Percentiles rank a stretch among this genome's conserved stretches.
phyloP scores from a whole-genome alignment of 148 eudicot genomes.

The Vaccinium darrowii region DNA sequence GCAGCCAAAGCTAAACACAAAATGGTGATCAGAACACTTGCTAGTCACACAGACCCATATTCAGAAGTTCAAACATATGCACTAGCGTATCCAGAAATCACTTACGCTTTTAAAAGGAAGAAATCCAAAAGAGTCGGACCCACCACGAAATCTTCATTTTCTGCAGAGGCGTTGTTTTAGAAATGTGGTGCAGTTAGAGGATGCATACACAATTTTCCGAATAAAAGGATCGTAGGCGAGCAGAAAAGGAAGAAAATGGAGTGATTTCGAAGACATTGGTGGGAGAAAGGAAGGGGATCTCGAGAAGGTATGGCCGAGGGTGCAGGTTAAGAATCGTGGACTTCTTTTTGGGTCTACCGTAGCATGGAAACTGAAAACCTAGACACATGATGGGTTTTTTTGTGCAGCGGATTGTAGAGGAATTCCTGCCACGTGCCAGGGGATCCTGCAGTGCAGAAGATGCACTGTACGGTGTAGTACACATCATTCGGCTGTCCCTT shows the following conservation, averaged over 20 bases:
- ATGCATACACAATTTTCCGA: background rate
- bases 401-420: too few relatives aligned
- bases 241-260: background rate
- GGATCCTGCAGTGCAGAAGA: too few relatives aligned
- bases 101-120: conserved; percentile 54
- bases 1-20: background rate
- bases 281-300: conserved; percentile 11
- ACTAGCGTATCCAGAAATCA: background rate
- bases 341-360: background rate
- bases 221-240: conserved; percentile 16
- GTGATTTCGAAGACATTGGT: background rate
- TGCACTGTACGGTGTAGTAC: too few relatives aligned
- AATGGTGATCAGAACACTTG: background rate
- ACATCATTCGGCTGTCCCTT: too few relatives aligned
- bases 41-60: background rate
- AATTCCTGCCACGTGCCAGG: too few relatives aligned
- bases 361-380: background rate
- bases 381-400: too few relatives aligned
- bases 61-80: background rate
- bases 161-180: background rate
- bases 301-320: conserved; percentile 14
- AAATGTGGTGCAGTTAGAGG: conserved; percentile 18
- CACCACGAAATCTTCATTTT: conserved; percentile 47
- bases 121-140: conserved; percentile 34
- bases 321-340: conserved; percentile 13